Evolutionary conservation across 345 rosid genomes (phyloP).

Genomic region (Sonneratia alba): DNA sequence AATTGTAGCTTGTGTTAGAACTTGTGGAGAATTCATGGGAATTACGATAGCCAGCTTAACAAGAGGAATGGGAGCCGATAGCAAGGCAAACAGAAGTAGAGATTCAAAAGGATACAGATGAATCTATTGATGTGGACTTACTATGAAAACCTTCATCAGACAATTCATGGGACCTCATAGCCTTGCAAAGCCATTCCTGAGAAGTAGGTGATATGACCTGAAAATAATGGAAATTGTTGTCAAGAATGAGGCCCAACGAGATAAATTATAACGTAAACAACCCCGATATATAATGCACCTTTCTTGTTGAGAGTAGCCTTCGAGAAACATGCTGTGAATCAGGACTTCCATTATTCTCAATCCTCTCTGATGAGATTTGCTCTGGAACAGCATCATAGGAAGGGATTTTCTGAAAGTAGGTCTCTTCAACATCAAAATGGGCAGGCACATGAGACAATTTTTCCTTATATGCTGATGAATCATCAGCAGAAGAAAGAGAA

Average conservation of each 20-base stretch:
- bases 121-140: conserved; percentile 22
- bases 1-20: not conserved
- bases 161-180: conserved; percentile 39
- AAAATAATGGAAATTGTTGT: conserved; percentile 14
- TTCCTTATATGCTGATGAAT: conserved; percentile 1
- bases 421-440: conserved; percentile 5
- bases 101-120: not conserved
- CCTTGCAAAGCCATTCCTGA: conserved; percentile 55
- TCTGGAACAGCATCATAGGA: conserved; percentile 13
- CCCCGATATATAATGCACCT: conserved; percentile 32
- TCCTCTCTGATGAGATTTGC: conserved; percentile 11
- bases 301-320: conserved; percentile 55
- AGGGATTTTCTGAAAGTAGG: conserved; percentile 12
- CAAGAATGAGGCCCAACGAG: not conserved
- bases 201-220: conserved; percentile 81
- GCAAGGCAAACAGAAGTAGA: not conserved
- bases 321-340: conserved; percentile 33
- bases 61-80: not conserved
- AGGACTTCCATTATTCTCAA: conserved; percentile 12
- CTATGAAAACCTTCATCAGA: conserved; percentile 33
- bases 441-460: conserved; percentile 12
- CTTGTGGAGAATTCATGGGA: not conserved
- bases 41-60: not conserved
- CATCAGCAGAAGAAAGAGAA: conserved; percentile 15
- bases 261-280: not conserved